Evolutionary conservation across 140 eudicot genomes (phyloP), one percentile per base, ranked within the genome.

Genomic region (Senecio squalidus): DNA sequence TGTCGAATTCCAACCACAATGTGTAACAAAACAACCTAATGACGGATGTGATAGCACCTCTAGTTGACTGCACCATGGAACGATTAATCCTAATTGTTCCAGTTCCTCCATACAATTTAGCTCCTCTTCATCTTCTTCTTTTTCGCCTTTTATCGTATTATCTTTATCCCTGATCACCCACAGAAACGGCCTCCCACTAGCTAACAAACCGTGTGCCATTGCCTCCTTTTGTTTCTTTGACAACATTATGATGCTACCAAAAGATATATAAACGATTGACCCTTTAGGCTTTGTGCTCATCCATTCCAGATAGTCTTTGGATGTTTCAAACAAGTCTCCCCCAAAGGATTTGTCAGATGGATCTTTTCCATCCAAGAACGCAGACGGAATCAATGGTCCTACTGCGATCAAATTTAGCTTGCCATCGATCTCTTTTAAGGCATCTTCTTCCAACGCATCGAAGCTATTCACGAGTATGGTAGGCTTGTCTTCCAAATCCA

Each of bases 1-100:
- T 8, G 76, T 78, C 21, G 84, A 78, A 47, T 78, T 78, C 84
- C 80, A 78, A 13, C 80, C 84, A 40, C 84, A 78, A 43, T 78
- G 84, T 0, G 80, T 78, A 66, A 73, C 74, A 39, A 73, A 78
- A 53, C 79, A 78, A 17, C 84, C 84, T 27, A 78, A 33, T 17
- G 80, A 68, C 2, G 71, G 74, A 66, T 78, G 80, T 0, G 63
- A 67, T 18, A 78, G 38, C 29, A 77, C 79, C 68, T 77, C 76
- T 17, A 77, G 27, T 33, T 77, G 82, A 28, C 68, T 60, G 5
- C 82, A 77, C 82, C 78, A 77, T 16, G 75, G 75, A 25, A 77
- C 76, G 39, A 73, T 78, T 48, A 67, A 43, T 50, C 83, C 83
- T 27, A 56, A 26, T 22, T 78, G 15, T 28, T 78, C 58, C 18